Evolutionary conservation across 495 filamentous ascomycete genomes (phyloP).

Genomic region (Tirmania nivea): DNA sequence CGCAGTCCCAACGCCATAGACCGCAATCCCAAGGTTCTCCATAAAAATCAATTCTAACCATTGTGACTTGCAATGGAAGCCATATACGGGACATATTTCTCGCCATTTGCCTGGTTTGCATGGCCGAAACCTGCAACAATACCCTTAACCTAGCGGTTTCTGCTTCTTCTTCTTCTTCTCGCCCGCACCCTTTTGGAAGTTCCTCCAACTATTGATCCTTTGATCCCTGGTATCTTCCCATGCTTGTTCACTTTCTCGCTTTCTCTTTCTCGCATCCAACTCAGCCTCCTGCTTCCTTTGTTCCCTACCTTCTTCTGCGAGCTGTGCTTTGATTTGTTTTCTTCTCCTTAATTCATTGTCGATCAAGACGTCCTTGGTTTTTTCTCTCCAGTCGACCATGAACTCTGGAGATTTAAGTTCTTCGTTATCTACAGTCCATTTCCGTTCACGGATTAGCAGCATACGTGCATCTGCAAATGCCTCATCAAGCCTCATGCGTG

Average conservation of each 20-base stretch:
- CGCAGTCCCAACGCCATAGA: too few species aligned
- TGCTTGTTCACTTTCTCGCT: constrained; percentile 73
- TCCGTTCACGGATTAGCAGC: constrained; percentile 78
- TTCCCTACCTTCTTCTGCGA: constrained; percentile 91
- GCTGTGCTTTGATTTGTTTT: constrained; percentile 73
- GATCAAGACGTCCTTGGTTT: constrained; percentile 76
- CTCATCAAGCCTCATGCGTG: constrained; percentile 68
- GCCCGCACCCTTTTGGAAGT: constrained; percentile 55
- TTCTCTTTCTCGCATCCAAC: constrained; percentile 64
- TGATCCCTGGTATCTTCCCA: constrained; percentile 88
- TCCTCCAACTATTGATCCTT: constrained; percentile 83
- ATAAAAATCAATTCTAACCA: too few species aligned
- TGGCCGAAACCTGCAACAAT: not conserved
- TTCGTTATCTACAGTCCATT: constrained; percentile 69
- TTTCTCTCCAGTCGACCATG: constrained; percentile 63
- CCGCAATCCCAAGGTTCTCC: too few species aligned
- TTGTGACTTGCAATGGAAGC: too few species aligned
- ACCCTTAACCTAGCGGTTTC: constrained; percentile 46
- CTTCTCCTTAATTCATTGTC: constrained; percentile 74
- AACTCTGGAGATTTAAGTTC: constrained; percentile 72
- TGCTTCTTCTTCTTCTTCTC: constrained; percentile 86
- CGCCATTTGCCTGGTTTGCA: too few species aligned
- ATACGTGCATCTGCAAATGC: constrained; percentile 89
- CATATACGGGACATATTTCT: too few species aligned
- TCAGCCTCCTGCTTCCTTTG: constrained; percentile 76